Conservation (phyloP, 2,329 filamentous ascomycete genomes). For the Penicillium paneum region DNA sequence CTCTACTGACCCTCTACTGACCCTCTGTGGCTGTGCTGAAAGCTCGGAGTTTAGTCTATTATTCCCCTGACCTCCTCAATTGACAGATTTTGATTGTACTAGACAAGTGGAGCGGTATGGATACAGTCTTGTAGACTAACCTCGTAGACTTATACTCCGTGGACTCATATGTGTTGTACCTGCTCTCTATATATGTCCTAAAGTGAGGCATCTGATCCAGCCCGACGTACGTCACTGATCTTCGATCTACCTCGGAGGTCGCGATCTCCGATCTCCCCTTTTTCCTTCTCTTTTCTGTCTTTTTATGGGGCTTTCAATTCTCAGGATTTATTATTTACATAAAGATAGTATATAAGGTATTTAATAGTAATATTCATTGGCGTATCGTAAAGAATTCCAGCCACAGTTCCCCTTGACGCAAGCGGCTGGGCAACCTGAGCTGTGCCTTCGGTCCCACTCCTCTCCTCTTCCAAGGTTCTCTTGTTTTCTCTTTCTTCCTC, state of each 20-base stretch:
- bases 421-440: constrained; percentile 21
- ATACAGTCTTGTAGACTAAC: background rate
- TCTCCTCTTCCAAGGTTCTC: background rate
- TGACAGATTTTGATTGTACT: background rate
- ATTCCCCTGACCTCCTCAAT: background rate
- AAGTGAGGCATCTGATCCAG: background rate
- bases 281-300: background rate
- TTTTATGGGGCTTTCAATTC: background rate
- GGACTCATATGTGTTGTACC: background rate
- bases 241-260: constrained; percentile 16
- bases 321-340: background rate
- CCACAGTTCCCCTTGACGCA: constrained; percentile 27
- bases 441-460: constrained; percentile 12
- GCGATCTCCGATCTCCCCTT: constrained; percentile 20
- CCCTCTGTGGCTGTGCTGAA: constrained; percentile 5
- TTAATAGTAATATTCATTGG: background rate
- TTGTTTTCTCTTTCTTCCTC: background rate
- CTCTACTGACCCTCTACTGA: background rate
- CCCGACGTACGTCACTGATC: constrained; percentile 23
- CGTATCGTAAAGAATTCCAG: constrained; percentile 13
- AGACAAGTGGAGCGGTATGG: background rate
- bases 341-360: background rate
- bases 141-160: background rate
- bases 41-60: constrained; percentile 1
- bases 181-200: background rate